These are phyloP conservation scores for Beta corolliflora DNA, from an alignment of 179 eudicot genomes.

Conservation along the genomic window DNA sequence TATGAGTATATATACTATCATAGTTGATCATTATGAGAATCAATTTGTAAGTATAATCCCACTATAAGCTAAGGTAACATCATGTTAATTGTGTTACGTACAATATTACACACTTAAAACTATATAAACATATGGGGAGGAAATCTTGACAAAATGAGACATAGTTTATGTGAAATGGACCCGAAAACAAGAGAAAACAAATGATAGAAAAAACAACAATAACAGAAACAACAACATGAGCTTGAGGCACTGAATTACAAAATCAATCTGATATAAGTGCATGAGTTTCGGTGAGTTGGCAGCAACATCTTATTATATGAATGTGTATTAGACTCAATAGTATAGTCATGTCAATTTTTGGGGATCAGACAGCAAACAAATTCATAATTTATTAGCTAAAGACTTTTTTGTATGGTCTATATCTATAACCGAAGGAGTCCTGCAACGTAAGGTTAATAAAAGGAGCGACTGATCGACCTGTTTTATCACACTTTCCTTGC, in stretches of 20 bases:
- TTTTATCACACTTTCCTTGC: not conserved
- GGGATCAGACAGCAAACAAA: not conserved
- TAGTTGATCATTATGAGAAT: too few relatives aligned
- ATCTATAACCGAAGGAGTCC: slow-evolving; percentile 15
- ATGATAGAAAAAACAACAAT: not conserved
- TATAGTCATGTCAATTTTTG: slow-evolving; percentile 22
- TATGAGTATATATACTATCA: too few relatives aligned
- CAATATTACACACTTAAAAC: too few relatives aligned
- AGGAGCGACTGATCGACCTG: not conserved
- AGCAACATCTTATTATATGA: slow-evolving; percentile 1
- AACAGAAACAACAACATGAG: not conserved
- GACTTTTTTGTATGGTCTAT: slow-evolving; percentile 13
- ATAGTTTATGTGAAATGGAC: too few relatives aligned
- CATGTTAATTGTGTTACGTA: too few relatives aligned
- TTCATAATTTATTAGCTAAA: slow-evolving; percentile 1
- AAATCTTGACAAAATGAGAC: too few relatives aligned
- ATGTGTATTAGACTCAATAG: not conserved
- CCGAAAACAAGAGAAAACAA: not conserved
- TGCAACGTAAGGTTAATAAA: slow-evolving; percentile 1
- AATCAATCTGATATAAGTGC: not conserved
- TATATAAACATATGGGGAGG: too few relatives aligned
- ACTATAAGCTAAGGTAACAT: too few relatives aligned
- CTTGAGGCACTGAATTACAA: slow-evolving; percentile 9
- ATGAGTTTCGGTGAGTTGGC: slow-evolving; percentile 23
- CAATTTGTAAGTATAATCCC: too few relatives aligned